Conservation (phyloP, 768 basidiomycete species). For the Cyclocybe aegerita region DNA sequence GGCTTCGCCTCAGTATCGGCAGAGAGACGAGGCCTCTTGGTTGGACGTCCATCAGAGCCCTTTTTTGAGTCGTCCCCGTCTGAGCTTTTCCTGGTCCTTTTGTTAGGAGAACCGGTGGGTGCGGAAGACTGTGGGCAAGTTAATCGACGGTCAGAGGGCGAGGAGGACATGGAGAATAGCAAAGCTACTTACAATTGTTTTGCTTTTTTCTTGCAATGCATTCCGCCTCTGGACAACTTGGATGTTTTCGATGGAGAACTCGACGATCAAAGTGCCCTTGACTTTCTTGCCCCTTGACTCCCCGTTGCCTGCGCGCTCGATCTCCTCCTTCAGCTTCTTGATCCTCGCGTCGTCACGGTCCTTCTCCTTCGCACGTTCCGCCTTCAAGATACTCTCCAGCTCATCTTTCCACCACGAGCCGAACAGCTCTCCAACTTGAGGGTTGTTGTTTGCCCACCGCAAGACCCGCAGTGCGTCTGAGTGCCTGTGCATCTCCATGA, state of each 20-base stretch:
- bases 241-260: slow-evolving; percentile 95
- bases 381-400: slow-evolving; percentile 53
- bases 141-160: neutral
- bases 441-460: slow-evolving; percentile 93
- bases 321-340: slow-evolving; percentile 56
- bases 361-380: slow-evolving; percentile 59
- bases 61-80: slow-evolving; percentile 1
- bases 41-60: slow-evolving; percentile 10
- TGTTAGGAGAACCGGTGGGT: neutral
- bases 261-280: slow-evolving; percentile 70
- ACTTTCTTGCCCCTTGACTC: slow-evolving; percentile 37
- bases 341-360: slow-evolving; percentile 55
- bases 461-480: slow-evolving; percentile 88
- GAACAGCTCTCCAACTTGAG: slow-evolving; percentile 61
- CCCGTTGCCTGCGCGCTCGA: slow-evolving; percentile 34
- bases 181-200: slow-evolving; percentile 23
- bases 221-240: slow-evolving; percentile 82
- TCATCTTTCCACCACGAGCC: slow-evolving; percentile 94
- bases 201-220: slow-evolving; percentile 36
- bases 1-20: slow-evolving; percentile 6
- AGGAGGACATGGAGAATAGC: neutral
- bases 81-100: slow-evolving; percentile 5
- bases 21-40: slow-evolving; percentile 17
- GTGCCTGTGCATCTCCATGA: slow-evolving; percentile 87
- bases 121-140: neutral